Conservation (phyloP, 2,329 filamentous ascomycete genomes). For the Gremmenia infestans region DNA sequence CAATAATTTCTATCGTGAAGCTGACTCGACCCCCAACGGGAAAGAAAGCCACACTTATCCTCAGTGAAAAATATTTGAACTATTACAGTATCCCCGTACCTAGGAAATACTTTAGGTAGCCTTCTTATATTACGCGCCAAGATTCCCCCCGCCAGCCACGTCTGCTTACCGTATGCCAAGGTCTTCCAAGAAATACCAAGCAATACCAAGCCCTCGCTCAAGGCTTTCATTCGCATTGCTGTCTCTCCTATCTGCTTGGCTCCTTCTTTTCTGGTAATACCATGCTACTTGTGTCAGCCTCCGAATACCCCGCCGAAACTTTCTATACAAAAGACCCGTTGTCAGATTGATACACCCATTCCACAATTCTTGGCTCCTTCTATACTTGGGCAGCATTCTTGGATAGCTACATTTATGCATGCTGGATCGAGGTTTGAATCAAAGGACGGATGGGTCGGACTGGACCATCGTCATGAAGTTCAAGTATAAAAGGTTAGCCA, state of each 20-base stretch:
- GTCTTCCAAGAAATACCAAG: not conserved
- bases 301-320: not conserved
- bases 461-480: not conserved
- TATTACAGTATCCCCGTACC: no score
- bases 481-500: no score
- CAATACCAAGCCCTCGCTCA: not conserved
- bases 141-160: not conserved
- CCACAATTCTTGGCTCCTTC: constrained; percentile 1
- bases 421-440: not conserved
- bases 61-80: no score
- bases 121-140: not conserved
- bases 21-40: no score
- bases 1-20: no score
- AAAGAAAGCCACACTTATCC: no score
- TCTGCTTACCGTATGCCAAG: not conserved
- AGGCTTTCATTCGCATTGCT: not conserved
- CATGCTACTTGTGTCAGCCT: no score
- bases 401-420: not conserved
- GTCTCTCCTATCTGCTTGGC: not conserved
- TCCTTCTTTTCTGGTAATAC: not conserved
- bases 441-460: not conserved
- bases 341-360: not conserved
- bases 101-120: not conserved
- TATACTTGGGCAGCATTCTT: not conserved
- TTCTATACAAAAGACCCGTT: not conserved